phyloP scores from a whole-genome alignment of 148 eudicot species.

The Camellia japonica region DNA sequence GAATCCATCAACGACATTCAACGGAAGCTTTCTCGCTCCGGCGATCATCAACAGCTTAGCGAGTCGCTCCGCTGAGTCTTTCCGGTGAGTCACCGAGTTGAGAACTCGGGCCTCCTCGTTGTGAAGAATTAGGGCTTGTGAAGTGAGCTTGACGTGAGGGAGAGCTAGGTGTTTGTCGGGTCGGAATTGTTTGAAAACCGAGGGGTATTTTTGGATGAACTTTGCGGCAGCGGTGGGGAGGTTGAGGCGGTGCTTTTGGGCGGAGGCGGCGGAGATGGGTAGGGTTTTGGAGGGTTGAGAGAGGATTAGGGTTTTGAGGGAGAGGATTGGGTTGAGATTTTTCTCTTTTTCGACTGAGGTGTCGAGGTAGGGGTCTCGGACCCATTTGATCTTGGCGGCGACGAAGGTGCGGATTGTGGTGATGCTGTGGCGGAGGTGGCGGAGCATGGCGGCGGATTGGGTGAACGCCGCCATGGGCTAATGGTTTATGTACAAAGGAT shows the following conservation, averaged over 20 bases:
- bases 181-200: constrained; percentile 45
- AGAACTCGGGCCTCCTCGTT: constrained; percentile 40
- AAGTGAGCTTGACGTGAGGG: constrained; percentile 50
- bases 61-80: constrained; percentile 48
- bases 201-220: constrained; percentile 57
- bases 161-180: constrained; percentile 34
- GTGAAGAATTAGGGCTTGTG: constrained; percentile 47
- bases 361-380: constrained; percentile 63
- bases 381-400: constrained; percentile 65
- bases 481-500: too few species aligned
- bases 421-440: constrained; percentile 15
- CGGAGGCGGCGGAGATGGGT: constrained; percentile 44
- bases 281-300: constrained; percentile 56
- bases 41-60: constrained; percentile 58
- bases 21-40: constrained; percentile 36
- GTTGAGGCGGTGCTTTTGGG: constrained; percentile 37
- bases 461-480: constrained; percentile 3
- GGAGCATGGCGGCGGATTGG: constrained; percentile 10
- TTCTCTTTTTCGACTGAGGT: constrained; percentile 52
- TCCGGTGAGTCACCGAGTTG: constrained; percentile 25
- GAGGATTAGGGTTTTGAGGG: constrained; percentile 53
- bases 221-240: constrained; percentile 48
- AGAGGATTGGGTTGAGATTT: constrained; percentile 52
- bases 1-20: constrained; percentile 46
- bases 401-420: constrained; percentile 42